Base-by-base conservation (phyloP, 2,329 filamentous ascomycete species). In the Neopestalotiopsis rosae region DNA sequence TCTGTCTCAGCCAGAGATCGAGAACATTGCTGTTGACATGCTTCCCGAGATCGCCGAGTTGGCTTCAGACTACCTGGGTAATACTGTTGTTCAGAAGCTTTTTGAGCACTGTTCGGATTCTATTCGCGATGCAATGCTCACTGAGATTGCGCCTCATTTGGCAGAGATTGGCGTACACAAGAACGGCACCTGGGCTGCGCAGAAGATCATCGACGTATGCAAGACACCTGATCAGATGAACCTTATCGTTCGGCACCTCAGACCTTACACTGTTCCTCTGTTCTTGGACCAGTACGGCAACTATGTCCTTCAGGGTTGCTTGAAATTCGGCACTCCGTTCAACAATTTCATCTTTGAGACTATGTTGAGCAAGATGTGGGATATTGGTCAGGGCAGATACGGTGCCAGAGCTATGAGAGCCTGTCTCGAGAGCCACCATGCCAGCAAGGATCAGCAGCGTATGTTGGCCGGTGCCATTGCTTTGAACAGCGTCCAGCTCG, bases 261-360 rank as follows among this genome's bases (percentile, higher is more conserved):
- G 92, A 3, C 91, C 94, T 0, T 98, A 97, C 81, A 94, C 93
- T 0, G 89, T 98, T 61, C 94, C 94, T 2, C 87, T 98, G 24
- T 98, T 99, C 87, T 87, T 98, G 49, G 96, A 99, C 77, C 96
- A 99, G 78, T 99, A 97, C 76, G 96, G 96, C 79, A 99, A 99
- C 83, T 99, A 99, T 75, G 96, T 99, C 68, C 88, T 98, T 74
- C 96, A 99, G 81, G 96, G 96, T 75, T 98, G 95, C 79, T 87
- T 99, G 72, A 94, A 97, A 74, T 99, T 98, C 77, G 93, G 93
- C 14, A 84, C 92, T 38, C 94, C 95, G 1, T 94, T 91, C 83
- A 98, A 97, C 77, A 91, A 97, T 80, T 98, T 97, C 83, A 97
- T 99, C 78, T 99, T 99, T 75, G 96, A 98, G 83, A 94, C 93